phyloP scores from a whole-genome alignment of 2,329 filamentous ascomycete species.

The Phialophora tarda region DNA sequence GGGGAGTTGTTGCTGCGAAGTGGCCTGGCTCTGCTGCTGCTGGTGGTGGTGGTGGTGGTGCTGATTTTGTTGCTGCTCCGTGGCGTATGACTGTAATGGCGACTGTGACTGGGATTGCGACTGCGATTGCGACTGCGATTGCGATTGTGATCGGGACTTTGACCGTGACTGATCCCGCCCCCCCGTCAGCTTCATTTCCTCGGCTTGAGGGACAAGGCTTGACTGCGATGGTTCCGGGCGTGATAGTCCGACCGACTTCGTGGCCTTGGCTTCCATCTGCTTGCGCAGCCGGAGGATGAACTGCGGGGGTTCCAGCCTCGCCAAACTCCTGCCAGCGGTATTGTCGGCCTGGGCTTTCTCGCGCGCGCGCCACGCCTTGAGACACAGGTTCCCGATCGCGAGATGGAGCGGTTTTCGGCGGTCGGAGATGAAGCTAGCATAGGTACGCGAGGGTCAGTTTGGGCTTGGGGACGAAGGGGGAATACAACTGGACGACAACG shows the following conservation, averaged over 20 bases:
- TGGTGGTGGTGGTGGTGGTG: not conserved
- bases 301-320: slow-evolving; percentile 33
- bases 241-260: not conserved
- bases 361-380: slow-evolving; percentile 52
- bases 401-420: slow-evolving; percentile 47
- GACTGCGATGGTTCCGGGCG: not conserved
- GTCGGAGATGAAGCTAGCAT: slow-evolving; percentile 40
- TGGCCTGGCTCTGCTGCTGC: not conserved
- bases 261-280: slow-evolving; percentile 20
- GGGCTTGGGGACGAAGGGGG: not conserved
- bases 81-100: not conserved
- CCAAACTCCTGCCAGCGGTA: slow-evolving; percentile 19
- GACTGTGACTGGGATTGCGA: not conserved
- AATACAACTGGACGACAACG: not conserved
- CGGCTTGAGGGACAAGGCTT: not conserved
- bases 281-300: slow-evolving; percentile 29
- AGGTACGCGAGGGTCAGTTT: slow-evolving; percentile 1
- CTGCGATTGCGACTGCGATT: not conserved
- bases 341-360: slow-evolving; percentile 40
- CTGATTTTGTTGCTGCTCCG: not conserved
- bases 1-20: not conserved
- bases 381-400: slow-evolving; percentile 50
- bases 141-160: not conserved
- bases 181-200: slow-evolving; percentile 6
- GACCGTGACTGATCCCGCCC: not conserved